phyloP scores from a whole-genome alignment of 768 basidiomycete species.

The Pseudohyphozyma bogoriensis region DNA sequence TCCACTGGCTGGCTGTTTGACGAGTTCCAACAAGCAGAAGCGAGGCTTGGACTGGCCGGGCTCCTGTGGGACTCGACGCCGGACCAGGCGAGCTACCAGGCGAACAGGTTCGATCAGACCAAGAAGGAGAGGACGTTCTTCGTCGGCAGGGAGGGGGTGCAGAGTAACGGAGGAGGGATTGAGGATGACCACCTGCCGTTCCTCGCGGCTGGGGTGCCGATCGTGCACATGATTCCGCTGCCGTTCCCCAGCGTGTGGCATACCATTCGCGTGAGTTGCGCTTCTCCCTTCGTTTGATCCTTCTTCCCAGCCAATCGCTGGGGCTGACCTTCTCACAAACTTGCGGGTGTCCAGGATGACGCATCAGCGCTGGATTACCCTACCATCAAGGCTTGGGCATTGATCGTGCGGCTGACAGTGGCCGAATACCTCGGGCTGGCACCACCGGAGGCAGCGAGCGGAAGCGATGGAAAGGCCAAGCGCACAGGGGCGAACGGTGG shows the following conservation, averaged over 20 bases:
- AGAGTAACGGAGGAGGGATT: constrained; percentile 37
- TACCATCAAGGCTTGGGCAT: constrained; percentile 80
- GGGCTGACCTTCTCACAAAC: not conserved
- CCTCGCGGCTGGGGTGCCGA: constrained; percentile 63
- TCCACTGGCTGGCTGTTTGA: constrained; percentile 93
- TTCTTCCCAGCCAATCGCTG: not conserved
- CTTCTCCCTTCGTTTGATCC: not conserved
- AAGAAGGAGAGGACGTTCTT: constrained; percentile 52
- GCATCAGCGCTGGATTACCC: constrained; percentile 71
- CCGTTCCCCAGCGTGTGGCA: constrained; percentile 92
- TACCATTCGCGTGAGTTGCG: constrained; percentile 52
- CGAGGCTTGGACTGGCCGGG: constrained; percentile 55
- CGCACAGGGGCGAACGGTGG: not conserved
- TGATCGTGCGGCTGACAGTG: constrained; percentile 76
- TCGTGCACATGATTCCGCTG: constrained; percentile 78
- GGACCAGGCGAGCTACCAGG: constrained; percentile 24
- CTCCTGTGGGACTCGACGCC: constrained; percentile 42
- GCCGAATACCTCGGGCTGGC: constrained; percentile 68
- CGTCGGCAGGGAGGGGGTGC: constrained; percentile 43
- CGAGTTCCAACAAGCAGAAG: constrained; percentile 60
- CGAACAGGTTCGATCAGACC: constrained; percentile 20
- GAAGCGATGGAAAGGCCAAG: not conserved
- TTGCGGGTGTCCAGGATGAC: constrained; percentile 58
- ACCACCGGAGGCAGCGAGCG: not conserved
- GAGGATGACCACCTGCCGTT: constrained; percentile 95